Conservation (phyloP, 495 filamentous ascomycete species). For the Podospora sp. region DNA sequence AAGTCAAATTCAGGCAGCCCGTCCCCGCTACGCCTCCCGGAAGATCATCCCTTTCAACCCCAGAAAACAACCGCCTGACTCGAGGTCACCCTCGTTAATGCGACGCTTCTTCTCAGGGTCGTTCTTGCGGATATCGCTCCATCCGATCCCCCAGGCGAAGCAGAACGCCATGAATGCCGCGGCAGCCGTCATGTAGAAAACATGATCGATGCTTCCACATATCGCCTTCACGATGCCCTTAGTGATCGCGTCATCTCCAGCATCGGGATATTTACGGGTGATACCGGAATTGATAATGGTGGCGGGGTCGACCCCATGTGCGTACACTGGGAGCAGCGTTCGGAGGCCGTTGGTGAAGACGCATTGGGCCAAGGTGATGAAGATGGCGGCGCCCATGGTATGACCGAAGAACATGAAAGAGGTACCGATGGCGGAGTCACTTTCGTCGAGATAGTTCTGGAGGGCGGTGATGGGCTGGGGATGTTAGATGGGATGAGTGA, state of each 20-base stretch:
- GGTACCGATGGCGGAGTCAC: conserved; percentile 53
- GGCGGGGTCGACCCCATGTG: not conserved
- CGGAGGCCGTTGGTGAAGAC: conserved; percentile 50
- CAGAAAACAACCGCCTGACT: not conserved
- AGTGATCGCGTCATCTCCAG: not conserved
- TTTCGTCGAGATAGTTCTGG: conserved; percentile 50
- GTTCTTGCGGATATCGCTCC: conserved; percentile 4
- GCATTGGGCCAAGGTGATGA: conserved; percentile 43
- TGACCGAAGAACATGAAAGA: conserved; percentile 54
- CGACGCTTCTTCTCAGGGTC: not conserved
- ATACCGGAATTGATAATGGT: not conserved
- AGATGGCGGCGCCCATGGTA: conserved; percentile 47
- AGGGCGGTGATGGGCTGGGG: conserved; percentile 50
- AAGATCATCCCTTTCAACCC: not conserved
- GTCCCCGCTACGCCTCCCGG: not conserved
- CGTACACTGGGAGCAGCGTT: conserved; percentile 8
- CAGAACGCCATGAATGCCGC: conserved; percentile 3
- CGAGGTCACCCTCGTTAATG: not conserved
- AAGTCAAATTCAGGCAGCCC: not conserved
- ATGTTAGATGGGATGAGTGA: not conserved
- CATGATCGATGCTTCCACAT: conserved; percentile 2
- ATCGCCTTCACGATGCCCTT: not conserved
- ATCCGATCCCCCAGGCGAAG: conserved; percentile 12
- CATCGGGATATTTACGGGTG: not conserved
- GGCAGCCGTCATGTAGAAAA: conserved; percentile 13